Evolutionary conservation across 2,329 filamentous ascomycete genomes (phyloP), one percentile per base, ranked within the genome.

Genomic region (Thermothelomyces thermophilus): DNA sequence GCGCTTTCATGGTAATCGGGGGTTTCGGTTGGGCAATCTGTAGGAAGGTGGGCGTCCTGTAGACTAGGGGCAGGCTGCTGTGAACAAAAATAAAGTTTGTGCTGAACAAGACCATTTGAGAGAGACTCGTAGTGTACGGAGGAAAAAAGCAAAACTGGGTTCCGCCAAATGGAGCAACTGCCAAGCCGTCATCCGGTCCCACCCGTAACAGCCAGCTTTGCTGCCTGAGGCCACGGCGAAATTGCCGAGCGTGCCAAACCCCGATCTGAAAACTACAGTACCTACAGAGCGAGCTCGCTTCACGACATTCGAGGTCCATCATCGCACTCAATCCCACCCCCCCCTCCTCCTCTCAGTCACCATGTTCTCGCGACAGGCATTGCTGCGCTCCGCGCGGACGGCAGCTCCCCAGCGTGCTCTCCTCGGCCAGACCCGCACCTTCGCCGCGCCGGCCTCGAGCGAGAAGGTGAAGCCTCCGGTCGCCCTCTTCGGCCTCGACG

Each of bases 401-500:
- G 75, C 77, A 61, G 74, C 79, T 67, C 75, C 84, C 70, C 73
- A 75, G 66, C 68, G 72, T 60, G 70, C 76, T 64, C 73, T 84
- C 68, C 76, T 80, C 66, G 75, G 74, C 65, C 77, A 80, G 65
- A 73, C 82, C 71, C 85, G 90, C 71, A 82, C 80, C 70, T 96
- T 89, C 73, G 89, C 89, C 66, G 73, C 79, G 56, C 72, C 80
- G 58, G 72, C 80, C 65, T 69, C 81, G 62, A 70, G 77, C 65
- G 74, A 82, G 69, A 82, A 84, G 55, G 73, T 82, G 70, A 90
- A 87, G 79, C 83, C 91, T 64, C 93, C 93, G 62, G 78, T 96
- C 68, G 81, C 90, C 64, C 82, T 98, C 67, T 98, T 89, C 74
- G 93, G 93, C 64, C 76, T 98, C 68, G 93, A 97, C 73, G 93